Conservation (phyloP, 2,329 filamentous ascomycete genomes). For the Tolypocladium guangdongense region DNA sequence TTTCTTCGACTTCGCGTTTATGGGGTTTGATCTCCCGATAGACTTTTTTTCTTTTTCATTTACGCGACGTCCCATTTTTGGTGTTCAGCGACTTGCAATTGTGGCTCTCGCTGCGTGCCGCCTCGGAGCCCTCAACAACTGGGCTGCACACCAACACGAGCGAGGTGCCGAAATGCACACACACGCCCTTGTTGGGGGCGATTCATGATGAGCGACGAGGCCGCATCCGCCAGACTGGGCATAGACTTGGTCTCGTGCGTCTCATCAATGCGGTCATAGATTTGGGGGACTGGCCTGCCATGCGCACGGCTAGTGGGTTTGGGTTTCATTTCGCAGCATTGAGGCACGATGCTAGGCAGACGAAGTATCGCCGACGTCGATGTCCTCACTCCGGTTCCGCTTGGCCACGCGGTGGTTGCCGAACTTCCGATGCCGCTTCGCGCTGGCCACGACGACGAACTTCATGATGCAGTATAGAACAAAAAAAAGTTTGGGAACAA, state of each 20-base stretch:
- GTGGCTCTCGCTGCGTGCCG: neutral
- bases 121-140: neutral
- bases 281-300: neutral
- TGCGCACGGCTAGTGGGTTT: neutral
- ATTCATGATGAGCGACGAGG: neutral
- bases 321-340: neutral
- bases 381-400: neutral
- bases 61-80: constrained; percentile 1
- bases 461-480: constrained; percentile 6
- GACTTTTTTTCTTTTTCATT: neutral
- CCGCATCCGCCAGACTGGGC: neutral
- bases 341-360: neutral
- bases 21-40: neutral
- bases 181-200: neutral
- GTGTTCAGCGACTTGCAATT: constrained; percentile 11
- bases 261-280: neutral
- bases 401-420: neutral
- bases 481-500: constrained; percentile 15
- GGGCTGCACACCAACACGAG: neutral
- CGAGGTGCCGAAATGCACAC: neutral
- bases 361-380: neutral
- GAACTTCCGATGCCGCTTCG: neutral
- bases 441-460: constrained; percentile 3
- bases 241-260: neutral
- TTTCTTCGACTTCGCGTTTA: constrained; percentile 3